These are phyloP conservation scores for Domatiomyces catenatus DNA, from an alignment of 2,329 filamentous ascomycete species.

Conservation along the genomic window DNA sequence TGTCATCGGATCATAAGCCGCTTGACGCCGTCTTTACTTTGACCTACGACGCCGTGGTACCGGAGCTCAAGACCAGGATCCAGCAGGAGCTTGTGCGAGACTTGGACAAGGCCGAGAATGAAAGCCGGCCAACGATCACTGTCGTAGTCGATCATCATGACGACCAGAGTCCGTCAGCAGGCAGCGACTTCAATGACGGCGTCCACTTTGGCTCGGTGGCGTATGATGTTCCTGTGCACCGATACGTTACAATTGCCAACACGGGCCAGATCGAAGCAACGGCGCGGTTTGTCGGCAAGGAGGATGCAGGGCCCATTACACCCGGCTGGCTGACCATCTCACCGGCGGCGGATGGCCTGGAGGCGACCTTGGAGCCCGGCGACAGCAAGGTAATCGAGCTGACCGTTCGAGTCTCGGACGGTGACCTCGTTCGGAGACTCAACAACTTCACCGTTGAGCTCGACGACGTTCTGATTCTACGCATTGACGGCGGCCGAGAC, in stretches of 20 bases:
- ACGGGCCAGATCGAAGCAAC: constrained; percentile 69
- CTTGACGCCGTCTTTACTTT: constrained; percentile 68
- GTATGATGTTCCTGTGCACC: constrained; percentile 50
- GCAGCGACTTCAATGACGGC: constrained; percentile 21
- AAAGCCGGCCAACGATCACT: constrained; percentile 66
- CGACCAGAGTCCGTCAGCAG: constrained; percentile 23
- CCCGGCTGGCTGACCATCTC: neutral
- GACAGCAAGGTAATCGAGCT: constrained; percentile 62
- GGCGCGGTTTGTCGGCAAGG: constrained; percentile 64
- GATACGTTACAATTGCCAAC: constrained; percentile 73
- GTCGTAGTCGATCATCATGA: constrained; percentile 55
- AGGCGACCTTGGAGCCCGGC: constrained; percentile 64
- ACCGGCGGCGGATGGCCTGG: neutral
- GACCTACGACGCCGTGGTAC: constrained; percentile 72
- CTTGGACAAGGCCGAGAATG: constrained; percentile 81
- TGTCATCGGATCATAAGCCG: constrained; percentile 93
- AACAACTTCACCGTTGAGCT: constrained; percentile 53
- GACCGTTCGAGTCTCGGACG: constrained; percentile 48
- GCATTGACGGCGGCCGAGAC: constrained; percentile 69
- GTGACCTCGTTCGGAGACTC: constrained; percentile 50
- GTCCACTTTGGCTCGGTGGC: constrained; percentile 66
- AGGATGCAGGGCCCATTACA: constrained; percentile 22
- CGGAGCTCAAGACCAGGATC: constrained; percentile 66
- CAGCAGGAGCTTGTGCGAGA: constrained; percentile 78
- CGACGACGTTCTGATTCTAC: constrained; percentile 77